Conservation (phyloP, 1,284 basidiomycete species). For the Hortiboletus rubellus region DNA sequence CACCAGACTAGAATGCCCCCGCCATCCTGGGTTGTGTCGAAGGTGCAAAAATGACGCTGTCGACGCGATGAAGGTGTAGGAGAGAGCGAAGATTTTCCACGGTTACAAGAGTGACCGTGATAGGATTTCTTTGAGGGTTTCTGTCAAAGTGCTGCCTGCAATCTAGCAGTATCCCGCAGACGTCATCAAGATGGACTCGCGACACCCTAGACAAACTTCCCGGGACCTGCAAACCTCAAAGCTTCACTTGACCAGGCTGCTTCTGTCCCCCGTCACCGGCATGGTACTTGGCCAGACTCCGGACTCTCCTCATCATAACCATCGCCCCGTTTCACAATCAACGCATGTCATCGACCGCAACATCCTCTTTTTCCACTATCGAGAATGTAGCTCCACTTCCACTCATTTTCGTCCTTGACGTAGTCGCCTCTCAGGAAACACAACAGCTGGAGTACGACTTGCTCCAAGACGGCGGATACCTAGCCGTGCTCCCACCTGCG, state of each 20-base stretch:
- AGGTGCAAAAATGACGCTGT: conserved; percentile 41
- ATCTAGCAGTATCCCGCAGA: conserved; percentile 36
- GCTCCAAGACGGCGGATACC: too few relatives aligned
- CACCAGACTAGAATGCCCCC: background rate
- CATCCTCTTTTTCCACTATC: too few relatives aligned
- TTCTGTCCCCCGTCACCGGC: background rate
- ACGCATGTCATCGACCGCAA: too few relatives aligned
- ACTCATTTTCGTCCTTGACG: too few relatives aligned
- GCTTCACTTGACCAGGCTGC: conserved; percentile 13
- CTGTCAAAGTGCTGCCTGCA: background rate
- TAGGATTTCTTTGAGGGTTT: too few relatives aligned
- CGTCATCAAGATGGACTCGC: conserved; percentile 24
- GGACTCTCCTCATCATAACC: conserved; percentile 25
- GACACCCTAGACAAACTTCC: conserved; percentile 19
- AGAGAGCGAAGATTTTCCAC: conserved; percentile 41
- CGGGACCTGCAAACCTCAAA: conserved; percentile 10
- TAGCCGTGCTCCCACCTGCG: too few relatives aligned
- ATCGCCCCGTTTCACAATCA: conserved; percentile 11
- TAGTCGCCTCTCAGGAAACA: too few relatives aligned
- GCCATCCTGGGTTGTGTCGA: conserved; percentile 38
- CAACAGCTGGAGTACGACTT: too few relatives aligned
- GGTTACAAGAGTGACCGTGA: conserved; percentile 2
- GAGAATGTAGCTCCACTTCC: too few relatives aligned
- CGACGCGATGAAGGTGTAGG: conserved; percentile 42
- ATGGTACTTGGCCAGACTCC: conserved; percentile 20